Conservation (phyloP, 306 rosid species). For the Luffa acutangula region DNA sequence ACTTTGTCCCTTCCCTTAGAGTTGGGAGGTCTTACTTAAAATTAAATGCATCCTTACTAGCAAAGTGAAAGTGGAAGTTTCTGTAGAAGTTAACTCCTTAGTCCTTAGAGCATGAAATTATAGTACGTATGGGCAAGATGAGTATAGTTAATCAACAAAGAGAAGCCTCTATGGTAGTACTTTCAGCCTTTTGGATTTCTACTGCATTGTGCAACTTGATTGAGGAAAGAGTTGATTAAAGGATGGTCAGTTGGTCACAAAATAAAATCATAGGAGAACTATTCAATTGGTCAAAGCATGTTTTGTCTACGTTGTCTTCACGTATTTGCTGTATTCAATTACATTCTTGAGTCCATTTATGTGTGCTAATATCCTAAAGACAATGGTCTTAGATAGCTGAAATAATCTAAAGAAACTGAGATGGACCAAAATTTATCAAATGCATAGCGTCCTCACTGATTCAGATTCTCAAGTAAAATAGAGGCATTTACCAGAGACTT, state of each 20-base stretch:
- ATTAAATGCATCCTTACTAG: background rate
- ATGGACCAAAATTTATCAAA: background rate
- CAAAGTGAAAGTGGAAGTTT: background rate
- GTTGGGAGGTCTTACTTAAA: background rate
- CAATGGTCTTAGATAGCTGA: background rate
- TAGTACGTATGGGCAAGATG: background rate
- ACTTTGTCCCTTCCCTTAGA: background rate
- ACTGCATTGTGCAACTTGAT: background rate
- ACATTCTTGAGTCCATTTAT: background rate
- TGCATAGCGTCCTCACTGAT: background rate
- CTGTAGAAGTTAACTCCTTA: background rate
- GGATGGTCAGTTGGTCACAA: background rate
- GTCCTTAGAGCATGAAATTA: background rate
- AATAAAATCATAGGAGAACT: background rate
- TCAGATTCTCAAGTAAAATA: background rate
- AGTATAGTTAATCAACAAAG: background rate
- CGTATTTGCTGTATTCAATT: background rate
- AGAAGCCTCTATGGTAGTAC: background rate
- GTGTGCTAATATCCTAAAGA: background rate
- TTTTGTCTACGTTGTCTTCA: background rate
- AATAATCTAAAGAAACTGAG: background rate
- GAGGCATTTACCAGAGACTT: background rate
- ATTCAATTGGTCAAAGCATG: background rate
- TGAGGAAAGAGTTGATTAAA: background rate
- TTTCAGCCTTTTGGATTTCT: background rate